Evolutionary conservation across 2,329 filamentous ascomycete species (phyloP).

Genomic region (Fusarium continuum): DNA sequence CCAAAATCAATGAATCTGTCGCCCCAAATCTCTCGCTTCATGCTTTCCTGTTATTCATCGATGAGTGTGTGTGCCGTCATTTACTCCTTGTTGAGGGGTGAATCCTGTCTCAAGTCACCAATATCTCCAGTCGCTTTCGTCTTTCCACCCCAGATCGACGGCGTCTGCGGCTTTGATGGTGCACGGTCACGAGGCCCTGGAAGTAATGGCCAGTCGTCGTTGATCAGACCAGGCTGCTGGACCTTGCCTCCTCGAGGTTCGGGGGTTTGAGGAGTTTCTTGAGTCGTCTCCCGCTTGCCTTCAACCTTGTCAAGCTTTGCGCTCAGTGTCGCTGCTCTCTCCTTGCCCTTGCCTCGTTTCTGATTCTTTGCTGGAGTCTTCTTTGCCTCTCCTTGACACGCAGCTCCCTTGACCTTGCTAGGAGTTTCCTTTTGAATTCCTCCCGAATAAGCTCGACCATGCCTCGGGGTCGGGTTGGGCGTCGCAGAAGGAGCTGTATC

Average conservation of each 20-base stretch:
- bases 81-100: constrained; percentile 23
- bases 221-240: constrained; percentile 31
- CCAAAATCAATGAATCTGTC: background rate
- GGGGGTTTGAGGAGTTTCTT: constrained; percentile 22
- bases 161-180: constrained; percentile 31
- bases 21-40: background rate
- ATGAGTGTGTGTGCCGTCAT: background rate
- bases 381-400: constrained; percentile 6
- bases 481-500: background rate
- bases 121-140: constrained; percentile 18
- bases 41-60: background rate
- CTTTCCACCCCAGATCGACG: constrained; percentile 34
- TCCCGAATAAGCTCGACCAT: constrained; percentile 7
- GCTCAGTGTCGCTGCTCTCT: constrained; percentile 7
- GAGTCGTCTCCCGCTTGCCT: constrained; percentile 1
- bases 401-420: background rate
- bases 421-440: background rate
- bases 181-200: constrained; percentile 41
- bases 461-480: background rate
- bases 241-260: constrained; percentile 4
- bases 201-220: constrained; percentile 42
- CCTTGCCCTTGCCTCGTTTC: constrained; percentile 30
- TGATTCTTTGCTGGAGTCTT: constrained; percentile 25
- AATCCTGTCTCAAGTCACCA: background rate
- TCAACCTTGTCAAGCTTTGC: constrained; percentile 9